phyloP scores from a whole-genome alignment of 106 monocot species.

The Apostasia ramifera region DNA sequence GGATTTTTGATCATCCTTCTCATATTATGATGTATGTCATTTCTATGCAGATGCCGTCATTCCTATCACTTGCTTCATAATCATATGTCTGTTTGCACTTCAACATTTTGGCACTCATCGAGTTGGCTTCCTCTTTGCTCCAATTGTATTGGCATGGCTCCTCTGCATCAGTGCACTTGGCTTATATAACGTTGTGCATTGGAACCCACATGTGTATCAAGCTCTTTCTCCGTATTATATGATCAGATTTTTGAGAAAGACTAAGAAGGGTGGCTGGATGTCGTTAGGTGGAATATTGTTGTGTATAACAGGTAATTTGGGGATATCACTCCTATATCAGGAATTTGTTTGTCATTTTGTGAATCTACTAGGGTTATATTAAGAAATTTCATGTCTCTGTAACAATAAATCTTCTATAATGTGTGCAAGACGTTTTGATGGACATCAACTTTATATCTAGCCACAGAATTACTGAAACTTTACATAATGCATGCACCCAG shows the following conservation, averaged over 20 bases:
- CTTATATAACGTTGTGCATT: constrained; percentile 43
- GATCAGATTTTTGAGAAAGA: constrained; percentile 57
- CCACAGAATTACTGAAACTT: not conserved
- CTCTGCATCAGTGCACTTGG: constrained; percentile 45
- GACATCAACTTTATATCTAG: not conserved
- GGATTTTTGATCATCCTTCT: too few species aligned
- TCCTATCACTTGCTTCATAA: constrained; percentile 47
- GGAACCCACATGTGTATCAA: constrained; percentile 54
- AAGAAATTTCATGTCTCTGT: not conserved
- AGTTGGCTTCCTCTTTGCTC: constrained; percentile 57
- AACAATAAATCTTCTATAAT: not conserved
- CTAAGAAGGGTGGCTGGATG: constrained; percentile 50
- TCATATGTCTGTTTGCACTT: constrained; percentile 41
- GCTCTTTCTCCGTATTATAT: constrained; percentile 56
- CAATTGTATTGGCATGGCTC: constrained; percentile 43
- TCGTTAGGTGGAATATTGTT: constrained; percentile 54
- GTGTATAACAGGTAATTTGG: constrained; percentile 54
- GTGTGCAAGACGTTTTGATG: not conserved
- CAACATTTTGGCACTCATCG: constrained; percentile 64
- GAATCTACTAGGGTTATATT: not conserved
- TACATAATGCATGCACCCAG: constrained; percentile 11
- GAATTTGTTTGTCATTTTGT: not conserved
- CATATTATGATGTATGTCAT: too few species aligned
- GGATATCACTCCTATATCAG: too few species aligned
- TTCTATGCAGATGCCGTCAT: constrained; percentile 43